Conservation (phyloP, 495 filamentous ascomycete genomes). For the Cudoniella acicularis region DNA sequence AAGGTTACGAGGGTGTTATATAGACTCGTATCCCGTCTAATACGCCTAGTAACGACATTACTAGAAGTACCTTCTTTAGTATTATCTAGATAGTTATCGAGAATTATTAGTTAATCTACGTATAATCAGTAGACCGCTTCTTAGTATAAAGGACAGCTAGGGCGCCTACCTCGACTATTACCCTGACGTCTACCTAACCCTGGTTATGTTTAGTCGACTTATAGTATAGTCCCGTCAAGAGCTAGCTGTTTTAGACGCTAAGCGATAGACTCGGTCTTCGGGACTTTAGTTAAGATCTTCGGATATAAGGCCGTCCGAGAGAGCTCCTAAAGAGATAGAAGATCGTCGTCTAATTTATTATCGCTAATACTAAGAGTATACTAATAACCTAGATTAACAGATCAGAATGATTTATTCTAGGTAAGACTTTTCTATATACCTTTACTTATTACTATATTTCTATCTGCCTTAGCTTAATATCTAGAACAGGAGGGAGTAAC, state of each 20-base stretch:
- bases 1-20: no score
- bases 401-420: no score
- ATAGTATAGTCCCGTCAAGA: conserved; percentile 13
- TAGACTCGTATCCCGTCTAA: no score
- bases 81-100: conserved; percentile 12
- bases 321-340: conserved; percentile 20
- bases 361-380: conserved; percentile 12
- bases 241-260: conserved; percentile 18
- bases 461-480: conserved; percentile 1
- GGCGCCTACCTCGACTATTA: background rate
- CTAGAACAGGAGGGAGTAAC: conserved; percentile 7
- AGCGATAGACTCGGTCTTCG: conserved; percentile 12
- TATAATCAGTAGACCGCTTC: conserved; percentile 7
- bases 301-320: conserved; percentile 5
- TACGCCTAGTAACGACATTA: no score
- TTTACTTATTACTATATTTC: no score
- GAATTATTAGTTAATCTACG: conserved; percentile 1
- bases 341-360: conserved; percentile 16
- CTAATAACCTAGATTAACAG: no score
- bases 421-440: no score
- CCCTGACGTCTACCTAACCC: conserved; percentile 1
- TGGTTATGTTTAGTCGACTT: conserved; percentile 6
- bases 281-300: conserved; percentile 15
- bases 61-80: no score
- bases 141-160: conserved; percentile 2